A percentile compares a stretch with the other conserved stretches of the same genome.
Evolutionary conservation across 768 basidiomycete genomes (phyloP).

Genomic region (Polyporus arcularius): DNA sequence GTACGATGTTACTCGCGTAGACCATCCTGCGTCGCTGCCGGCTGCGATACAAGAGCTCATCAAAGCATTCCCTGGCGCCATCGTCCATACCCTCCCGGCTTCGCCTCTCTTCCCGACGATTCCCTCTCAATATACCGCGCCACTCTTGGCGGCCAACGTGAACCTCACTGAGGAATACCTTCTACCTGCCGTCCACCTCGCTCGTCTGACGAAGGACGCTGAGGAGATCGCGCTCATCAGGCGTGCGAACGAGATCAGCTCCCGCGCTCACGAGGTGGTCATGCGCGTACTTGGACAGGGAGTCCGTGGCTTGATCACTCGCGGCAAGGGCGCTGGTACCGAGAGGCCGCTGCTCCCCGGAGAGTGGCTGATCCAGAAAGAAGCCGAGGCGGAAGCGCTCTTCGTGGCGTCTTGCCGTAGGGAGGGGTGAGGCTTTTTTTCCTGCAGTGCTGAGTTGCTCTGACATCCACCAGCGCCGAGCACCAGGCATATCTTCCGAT

Average conservation of each 20-base stretch:
- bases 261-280: slow-evolving; percentile 85
- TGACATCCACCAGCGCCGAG: slow-evolving; percentile 52
- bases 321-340: slow-evolving; percentile 40
- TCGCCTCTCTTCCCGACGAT: slow-evolving; percentile 55
- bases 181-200: slow-evolving; percentile 74
- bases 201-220: slow-evolving; percentile 76
- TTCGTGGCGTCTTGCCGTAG: slow-evolving; percentile 90
- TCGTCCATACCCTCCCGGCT: slow-evolving; percentile 67
- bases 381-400: slow-evolving; percentile 91
- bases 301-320: slow-evolving; percentile 56
- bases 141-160: slow-evolving; percentile 36
- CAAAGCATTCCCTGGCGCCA: slow-evolving; percentile 51
- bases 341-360: slow-evolving; percentile 61
- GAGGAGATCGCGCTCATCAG: slow-evolving; percentile 75
- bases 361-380: slow-evolving; percentile 90
- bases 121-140: slow-evolving; percentile 42
- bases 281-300: slow-evolving; percentile 88
- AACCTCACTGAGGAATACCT: slow-evolving; percentile 63
- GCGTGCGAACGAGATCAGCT: slow-evolving; percentile 84
- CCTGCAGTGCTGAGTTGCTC: background rate
- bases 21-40: slow-evolving; percentile 49
- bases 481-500: slow-evolving; percentile 94
- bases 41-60: slow-evolving; percentile 47
- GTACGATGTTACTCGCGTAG: slow-evolving; percentile 62
- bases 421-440: slow-evolving; percentile 63